These are phyloP conservation scores for Umbelopsis isabellina DNA, from an alignment of 192 early-diverging fungal genomes.

Conservation along the genomic window DNA sequence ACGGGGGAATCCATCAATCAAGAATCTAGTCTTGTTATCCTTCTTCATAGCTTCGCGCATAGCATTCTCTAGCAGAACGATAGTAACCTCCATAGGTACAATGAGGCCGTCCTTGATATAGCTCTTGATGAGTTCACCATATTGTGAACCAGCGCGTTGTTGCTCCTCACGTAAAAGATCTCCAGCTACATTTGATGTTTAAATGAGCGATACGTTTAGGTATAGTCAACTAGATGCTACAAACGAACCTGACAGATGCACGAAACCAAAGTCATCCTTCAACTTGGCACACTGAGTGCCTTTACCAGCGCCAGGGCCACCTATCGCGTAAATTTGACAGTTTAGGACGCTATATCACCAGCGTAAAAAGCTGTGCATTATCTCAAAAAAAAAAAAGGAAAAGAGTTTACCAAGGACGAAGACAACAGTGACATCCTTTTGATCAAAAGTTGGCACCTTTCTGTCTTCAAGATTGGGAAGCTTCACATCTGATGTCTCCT, in stretches of 20 bases:
- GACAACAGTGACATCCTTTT: constrained; percentile 39
- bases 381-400: background rate
- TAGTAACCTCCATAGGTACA: constrained; percentile 96
- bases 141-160: constrained; percentile 76
- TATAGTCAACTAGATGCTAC: background rate
- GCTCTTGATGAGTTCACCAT: constrained; percentile 89
- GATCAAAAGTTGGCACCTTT: constrained; percentile 29
- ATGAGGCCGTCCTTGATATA: constrained; percentile 94
- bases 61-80: constrained; percentile 85
- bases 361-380: constrained; percentile 9
- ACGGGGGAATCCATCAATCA: constrained; percentile 98
- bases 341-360: background rate
- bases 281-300: constrained; percentile 94
- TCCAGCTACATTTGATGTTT: constrained; percentile 61
- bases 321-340: constrained; percentile 27
- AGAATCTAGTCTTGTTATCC: constrained; percentile 63
- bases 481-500: constrained; percentile 1
- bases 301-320: constrained; percentile 89
- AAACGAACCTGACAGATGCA: constrained; percentile 83
- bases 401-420: constrained; percentile 42
- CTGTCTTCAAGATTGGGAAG: constrained; percentile 12
- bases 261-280: constrained; percentile 89
- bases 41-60: constrained; percentile 73
- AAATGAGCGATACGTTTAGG: background rate
- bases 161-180: constrained; percentile 95